Evolutionary conservation across 495 filamentous ascomycete species (phyloP).

Genomic region (Staphylotrichum tortipilum): DNA sequence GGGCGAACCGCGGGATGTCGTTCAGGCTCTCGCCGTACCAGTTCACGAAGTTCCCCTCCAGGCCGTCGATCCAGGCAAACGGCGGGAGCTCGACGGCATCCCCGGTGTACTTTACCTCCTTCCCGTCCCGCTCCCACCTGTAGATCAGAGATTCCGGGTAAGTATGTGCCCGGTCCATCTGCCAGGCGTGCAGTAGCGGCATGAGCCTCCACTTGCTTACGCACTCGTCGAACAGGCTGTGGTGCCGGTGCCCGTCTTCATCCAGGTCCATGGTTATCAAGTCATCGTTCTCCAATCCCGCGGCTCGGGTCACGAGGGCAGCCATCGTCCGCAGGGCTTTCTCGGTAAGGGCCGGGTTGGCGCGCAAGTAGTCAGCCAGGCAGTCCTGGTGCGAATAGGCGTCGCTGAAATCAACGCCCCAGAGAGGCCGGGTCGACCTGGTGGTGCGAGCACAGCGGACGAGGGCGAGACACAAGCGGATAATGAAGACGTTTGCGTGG

Average conservation of each 20-base stretch:
- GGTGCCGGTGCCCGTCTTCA: too few species aligned
- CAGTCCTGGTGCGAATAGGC: neutral
- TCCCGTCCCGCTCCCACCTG: neutral
- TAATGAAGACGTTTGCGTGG: neutral
- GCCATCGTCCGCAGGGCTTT: neutral
- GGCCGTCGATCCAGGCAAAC: neutral
- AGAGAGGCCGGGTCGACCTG: too few species aligned
- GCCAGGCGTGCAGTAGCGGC: neutral
- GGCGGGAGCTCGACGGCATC: neutral
- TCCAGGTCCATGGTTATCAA: too few species aligned
- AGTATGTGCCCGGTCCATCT: neutral
- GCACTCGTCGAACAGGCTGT: neutral
- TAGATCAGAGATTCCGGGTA: neutral
- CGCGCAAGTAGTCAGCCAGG: neutral
- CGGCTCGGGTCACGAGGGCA: too few species aligned
- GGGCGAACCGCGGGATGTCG: too few species aligned
- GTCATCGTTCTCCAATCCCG: too few species aligned
- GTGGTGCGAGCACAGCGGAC: neutral
- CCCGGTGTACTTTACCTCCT: neutral
- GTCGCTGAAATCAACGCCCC: too few species aligned
- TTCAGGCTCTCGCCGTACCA: too few species aligned
- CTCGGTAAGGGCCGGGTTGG: neutral
- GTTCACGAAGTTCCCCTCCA: neutral
- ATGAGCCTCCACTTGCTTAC: neutral
- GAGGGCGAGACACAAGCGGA: neutral